phyloP scores from a whole-genome alignment of 139 green algal genomes.

The Edaphochlamys debaryana region DNA sequence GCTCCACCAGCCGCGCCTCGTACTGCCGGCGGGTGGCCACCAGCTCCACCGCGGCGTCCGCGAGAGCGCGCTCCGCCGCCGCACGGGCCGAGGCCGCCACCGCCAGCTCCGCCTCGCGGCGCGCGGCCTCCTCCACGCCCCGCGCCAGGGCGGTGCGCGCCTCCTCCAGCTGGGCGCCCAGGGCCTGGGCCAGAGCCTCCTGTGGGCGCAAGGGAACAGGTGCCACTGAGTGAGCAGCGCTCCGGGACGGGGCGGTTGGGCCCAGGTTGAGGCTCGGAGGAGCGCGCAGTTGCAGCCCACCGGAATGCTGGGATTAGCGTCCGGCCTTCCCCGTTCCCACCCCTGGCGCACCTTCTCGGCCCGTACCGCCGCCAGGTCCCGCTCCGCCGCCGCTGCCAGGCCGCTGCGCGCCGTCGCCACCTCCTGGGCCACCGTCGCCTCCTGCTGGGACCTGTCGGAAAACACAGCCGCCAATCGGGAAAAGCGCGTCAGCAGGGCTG shows the following conservation, averaged over 20 bases:
- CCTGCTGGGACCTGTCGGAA: not conserved
- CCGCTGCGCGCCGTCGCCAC: not conserved
- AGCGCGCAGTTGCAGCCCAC: too few relatives aligned
- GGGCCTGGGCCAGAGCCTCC: not conserved
- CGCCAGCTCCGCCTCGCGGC: not conserved
- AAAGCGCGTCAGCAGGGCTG: too few relatives aligned
- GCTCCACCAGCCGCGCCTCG: conserved; percentile 20
- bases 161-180: conserved; percentile 4
- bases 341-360: too few relatives aligned
- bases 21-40: not conserved
- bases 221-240: too few relatives aligned
- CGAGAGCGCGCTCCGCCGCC: not conserved
- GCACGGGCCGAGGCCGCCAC: not conserved
- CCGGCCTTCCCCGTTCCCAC: too few relatives aligned
- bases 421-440: not conserved
- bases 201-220: too few relatives aligned
- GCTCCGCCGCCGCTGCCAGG: not conserved
- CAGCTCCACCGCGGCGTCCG: conserved; percentile 15
- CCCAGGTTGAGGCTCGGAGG: too few relatives aligned
- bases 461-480: too few relatives aligned
- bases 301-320: too few relatives aligned
- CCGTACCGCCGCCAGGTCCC: not conserved
- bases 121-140: not conserved
- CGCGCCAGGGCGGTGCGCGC: not conserved
- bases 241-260: too few relatives aligned